Base-by-base conservation (phyloP, 169 alveolate genomes). In the Plasmodium gaboni region DNA sequence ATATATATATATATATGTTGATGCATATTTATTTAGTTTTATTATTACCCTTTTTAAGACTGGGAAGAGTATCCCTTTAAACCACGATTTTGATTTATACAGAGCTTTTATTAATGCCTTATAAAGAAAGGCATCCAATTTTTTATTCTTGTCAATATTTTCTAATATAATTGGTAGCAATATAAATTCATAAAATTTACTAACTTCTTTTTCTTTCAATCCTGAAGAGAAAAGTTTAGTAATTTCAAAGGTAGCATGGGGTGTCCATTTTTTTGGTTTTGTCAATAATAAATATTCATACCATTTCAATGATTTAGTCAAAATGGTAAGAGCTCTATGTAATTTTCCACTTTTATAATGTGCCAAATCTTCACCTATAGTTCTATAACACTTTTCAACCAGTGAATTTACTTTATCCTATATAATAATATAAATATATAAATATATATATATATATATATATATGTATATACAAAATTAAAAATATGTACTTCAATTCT, bases 21-120 rank as follows among this genome's bases (percentile, higher is more conserved):
- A 42, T 67, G 7, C 12, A 67, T 0, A 10, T 28, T 24, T 64
- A 57, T 13, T 1, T 32, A 1, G 7, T n/a, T 5, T 55, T 63
- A 38, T 17, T 55, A 96, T 83, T 85, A 93, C 96, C 71, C 94
- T 98, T 63, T 95, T 95, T 19, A 97, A 96, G 26, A 98, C 87
- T 1, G 99, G 99, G 53, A 97, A 94, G 60, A 98, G 72, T 13
- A 98, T 96, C 19, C 99, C 99, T 91, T 97, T 97, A 89, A 98
- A 96, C 98, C 99, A 98, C 17, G 99, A 99, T 17, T 96, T 95
- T 46, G 99, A 99, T 92, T 98, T 98, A 92, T 96, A 98, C 46
- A 98, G 65, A 50, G 99, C 98, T 87, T 97, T 97, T 83, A 97
- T 97, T 61, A 98, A 91, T 46, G 99, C 97, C 89, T 95, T 95